Percentiles rank a stretch among this genome's conserved stretches.
phyloP scores from a whole-genome alignment of 768 basidiomycete species.

The Lactarius indigo region DNA sequence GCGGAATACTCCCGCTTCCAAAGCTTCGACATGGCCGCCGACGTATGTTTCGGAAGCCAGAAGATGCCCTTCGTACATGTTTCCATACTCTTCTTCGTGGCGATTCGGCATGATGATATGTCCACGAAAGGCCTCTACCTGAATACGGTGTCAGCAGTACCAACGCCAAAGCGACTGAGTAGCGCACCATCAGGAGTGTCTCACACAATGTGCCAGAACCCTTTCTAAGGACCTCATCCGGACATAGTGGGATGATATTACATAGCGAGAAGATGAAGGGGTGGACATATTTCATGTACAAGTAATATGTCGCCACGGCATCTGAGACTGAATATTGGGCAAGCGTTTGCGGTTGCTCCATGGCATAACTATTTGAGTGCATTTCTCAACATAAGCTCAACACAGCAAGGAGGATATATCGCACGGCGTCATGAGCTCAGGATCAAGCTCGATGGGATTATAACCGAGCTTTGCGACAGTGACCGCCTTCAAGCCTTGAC shows the following conservation, averaged over 20 bases:
- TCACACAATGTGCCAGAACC: slow-evolving; percentile 97
- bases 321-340: slow-evolving; percentile 99
- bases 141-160: slow-evolving; percentile 9
- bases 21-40: slow-evolving; percentile 96
- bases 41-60: slow-evolving; percentile 97
- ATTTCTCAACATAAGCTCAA: background rate
- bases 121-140: slow-evolving; percentile 95
- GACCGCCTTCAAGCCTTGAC: slow-evolving; percentile 97
- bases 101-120: slow-evolving; percentile 97
- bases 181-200: slow-evolving; percentile 88
- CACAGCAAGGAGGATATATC: slow-evolving; percentile 34
- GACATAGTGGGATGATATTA: slow-evolving; percentile 96
- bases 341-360: slow-evolving; percentile 90
- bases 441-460: slow-evolving; percentile 94
- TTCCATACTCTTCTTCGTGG: slow-evolving; percentile 88
- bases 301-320: slow-evolving; percentile 99
- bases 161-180: background rate
- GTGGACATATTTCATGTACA: slow-evolving; percentile 99
- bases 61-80: slow-evolving; percentile 95
- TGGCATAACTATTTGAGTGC: slow-evolving; percentile 68
- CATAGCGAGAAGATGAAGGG: slow-evolving; percentile 99
- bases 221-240: slow-evolving; percentile 94
- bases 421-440: slow-evolving; percentile 98
- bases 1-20: slow-evolving; percentile 97
- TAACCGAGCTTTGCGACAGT: slow-evolving; percentile 96